These are phyloP conservation scores for Coelastrella sp. DNA, from an alignment of 139 green algal species.

Conservation along the genomic window DNA sequence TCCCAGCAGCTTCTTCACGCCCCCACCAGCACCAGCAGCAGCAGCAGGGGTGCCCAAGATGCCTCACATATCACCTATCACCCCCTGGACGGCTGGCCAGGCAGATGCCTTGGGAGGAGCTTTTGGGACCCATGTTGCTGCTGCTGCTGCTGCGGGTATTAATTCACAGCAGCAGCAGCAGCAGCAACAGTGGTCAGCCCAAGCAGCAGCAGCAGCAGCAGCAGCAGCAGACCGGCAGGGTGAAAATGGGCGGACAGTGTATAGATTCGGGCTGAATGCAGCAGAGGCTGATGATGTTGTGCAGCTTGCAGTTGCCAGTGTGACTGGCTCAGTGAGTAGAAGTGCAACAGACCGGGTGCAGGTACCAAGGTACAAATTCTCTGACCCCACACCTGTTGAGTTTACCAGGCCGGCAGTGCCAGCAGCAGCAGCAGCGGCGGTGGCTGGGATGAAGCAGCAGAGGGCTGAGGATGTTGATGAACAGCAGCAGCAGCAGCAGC, in stretches of 20 bases:
- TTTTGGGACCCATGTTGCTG: background rate
- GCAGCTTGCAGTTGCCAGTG: background rate
- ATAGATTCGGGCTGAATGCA: background rate
- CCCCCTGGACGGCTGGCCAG: background rate
- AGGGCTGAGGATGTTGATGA: background rate
- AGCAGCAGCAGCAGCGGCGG: constrained; percentile 21
- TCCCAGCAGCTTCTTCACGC: constrained; percentile 33
- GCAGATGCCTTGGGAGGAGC: background rate
- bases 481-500: background rate
- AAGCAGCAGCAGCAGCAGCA: background rate
- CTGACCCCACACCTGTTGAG: background rate
- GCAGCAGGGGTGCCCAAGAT: background rate
- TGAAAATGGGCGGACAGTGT: background rate
- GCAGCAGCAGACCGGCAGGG: background rate
- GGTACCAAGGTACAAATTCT: background rate
- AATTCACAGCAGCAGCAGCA: constrained; percentile 12
- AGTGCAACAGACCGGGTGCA: background rate
- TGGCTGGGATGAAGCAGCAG: background rate
- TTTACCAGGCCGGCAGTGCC: no score
- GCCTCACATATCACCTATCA: constrained; percentile 20
- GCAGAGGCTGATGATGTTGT: background rate
- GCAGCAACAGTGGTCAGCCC: background rate
- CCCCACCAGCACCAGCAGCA: background rate
- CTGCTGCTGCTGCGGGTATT: background rate
- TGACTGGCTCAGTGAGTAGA: background rate